Percentiles rank a stretch among this genome's conserved stretches.
phyloP scores from a whole-genome alignment of 148 eudicot species.

The Dianthus caryophyllus region DNA sequence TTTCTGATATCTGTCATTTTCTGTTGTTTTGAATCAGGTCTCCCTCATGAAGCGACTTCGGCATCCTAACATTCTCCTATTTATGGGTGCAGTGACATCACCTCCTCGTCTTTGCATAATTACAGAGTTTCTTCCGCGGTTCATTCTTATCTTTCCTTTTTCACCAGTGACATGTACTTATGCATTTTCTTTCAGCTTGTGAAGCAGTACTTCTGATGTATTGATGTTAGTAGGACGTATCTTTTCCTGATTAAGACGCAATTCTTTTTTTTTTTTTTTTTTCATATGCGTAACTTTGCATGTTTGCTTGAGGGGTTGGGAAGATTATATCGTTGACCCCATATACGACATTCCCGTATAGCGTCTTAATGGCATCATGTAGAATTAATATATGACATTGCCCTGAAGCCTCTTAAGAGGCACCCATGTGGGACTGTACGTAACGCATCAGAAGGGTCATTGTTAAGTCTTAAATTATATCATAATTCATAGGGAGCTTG shows the following conservation, averaged over 20 bases:
- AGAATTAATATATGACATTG: too few species aligned
- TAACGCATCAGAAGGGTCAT: background rate
- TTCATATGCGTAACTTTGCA: background rate
- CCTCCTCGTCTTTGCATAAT: slow-evolving; percentile 90
- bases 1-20: background rate
- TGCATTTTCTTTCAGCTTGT: too few species aligned
- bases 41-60: slow-evolving; percentile 97
- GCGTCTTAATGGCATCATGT: too few species aligned
- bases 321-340: too few species aligned
- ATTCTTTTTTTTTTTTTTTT: background rate
- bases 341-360: too few species aligned
- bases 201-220: background rate
- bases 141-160: slow-evolving; percentile 26
- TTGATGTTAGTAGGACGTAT: background rate
- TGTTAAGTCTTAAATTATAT: background rate
- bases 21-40: slow-evolving; percentile 40
- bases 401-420: background rate
- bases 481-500: too few species aligned
- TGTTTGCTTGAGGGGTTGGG: background rate
- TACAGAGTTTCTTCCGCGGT: slow-evolving; percentile 98
- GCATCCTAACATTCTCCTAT: slow-evolving; percentile 91
- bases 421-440: background rate
- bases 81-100: slow-evolving; percentile 98
- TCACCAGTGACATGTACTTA: background rate
- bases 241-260: background rate